Percentiles rank a stretch among this genome's conserved stretches.
phyloP scores from a whole-genome alignment of 768 basidiomycete genomes.

The Russula emetica region DNA sequence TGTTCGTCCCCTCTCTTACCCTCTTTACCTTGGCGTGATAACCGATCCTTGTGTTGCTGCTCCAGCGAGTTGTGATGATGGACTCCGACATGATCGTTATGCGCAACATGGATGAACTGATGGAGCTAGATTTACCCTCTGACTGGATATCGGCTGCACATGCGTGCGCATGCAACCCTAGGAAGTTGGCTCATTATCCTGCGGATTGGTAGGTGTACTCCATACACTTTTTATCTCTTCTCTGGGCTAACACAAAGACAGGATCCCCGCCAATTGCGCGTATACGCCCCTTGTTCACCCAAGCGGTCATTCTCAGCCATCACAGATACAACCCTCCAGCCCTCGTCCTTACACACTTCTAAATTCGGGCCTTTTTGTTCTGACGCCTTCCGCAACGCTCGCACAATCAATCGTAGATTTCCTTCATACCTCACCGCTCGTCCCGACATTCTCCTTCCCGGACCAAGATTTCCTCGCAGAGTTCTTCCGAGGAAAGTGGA shows the following conservation, averaged over 20 bases:
- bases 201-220: constrained; percentile 63
- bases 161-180: constrained; percentile 93
- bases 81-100: constrained; percentile 87
- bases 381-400: constrained; percentile 64
- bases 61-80: constrained; percentile 69
- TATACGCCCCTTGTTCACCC: constrained; percentile 54
- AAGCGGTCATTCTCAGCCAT: constrained; percentile 45
- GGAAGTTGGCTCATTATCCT: constrained; percentile 80
- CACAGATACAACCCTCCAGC: constrained; percentile 39
- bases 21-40: background rate
- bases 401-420: constrained; percentile 51
- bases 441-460: constrained; percentile 64
- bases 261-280: constrained; percentile 91
- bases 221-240: constrained; percentile 24
- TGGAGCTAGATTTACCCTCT: constrained; percentile 47
- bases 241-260: constrained; percentile 7
- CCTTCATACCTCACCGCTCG: constrained; percentile 52
- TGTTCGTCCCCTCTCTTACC: constrained; percentile 36
- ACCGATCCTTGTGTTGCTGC: constrained; percentile 9
- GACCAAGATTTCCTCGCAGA: constrained; percentile 90
- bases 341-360: constrained; percentile 79
- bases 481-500: constrained; percentile 75
- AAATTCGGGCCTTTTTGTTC: constrained; percentile 86
- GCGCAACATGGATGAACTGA: constrained; percentile 78
- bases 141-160: constrained; percentile 86